Base-by-base conservation (phyloP, 768 basidiomycete species). In the Tubosaeta sp. region DNA sequence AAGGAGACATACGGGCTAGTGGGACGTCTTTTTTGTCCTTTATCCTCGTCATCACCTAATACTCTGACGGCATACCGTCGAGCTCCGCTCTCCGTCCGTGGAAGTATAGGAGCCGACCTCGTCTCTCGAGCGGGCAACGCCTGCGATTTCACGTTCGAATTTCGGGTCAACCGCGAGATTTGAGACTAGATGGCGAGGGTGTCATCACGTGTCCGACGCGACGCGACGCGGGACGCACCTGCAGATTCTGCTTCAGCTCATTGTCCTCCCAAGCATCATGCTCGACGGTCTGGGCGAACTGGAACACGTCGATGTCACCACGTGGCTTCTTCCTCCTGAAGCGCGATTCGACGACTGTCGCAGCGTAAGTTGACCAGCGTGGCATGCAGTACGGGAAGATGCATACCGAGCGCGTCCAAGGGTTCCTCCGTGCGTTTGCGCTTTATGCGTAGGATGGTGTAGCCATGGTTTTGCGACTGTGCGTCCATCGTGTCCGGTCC, bases 341-440 rank as follows among this genome's bases (percentile, higher is more conserved):
- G 14, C 76, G 71, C 25, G 83, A 79, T 66, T 89, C 87, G 55
- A 88, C 74, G 43, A 86, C 85, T 86, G 55, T 44, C 45, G 45
- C 39, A 52, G 54, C 14, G 45, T 57, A 34, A 62, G 39, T 5
- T 45, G 52, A 56, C 55, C 54, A 51, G 46, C 45, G 49, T 43
- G 50, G 37, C 47, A 50, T 49, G 42, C 32, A n/a, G 44, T 51
- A 52, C 43, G 57, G 48, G 35, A 27, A 51, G 44, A 55, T 35
- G 67, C 74, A 59, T 72, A 86, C 89, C 85, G 57, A 91, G 74
- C 33, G 86, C 89, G 70, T 91, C 89, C 43, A 91, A 72, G 33
- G 89, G 86, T 62, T 90, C 89, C 58, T 91, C 89, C 33, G 80
- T 86, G 22, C 90, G 76, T 62, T 90, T 91, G 32, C 89, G 78